Evolutionary conservation across 495 filamentous ascomycete genomes (phyloP), one percentile per base, ranked within the genome.

Genomic region (Pseudomonodictys pantanalensis): DNA sequence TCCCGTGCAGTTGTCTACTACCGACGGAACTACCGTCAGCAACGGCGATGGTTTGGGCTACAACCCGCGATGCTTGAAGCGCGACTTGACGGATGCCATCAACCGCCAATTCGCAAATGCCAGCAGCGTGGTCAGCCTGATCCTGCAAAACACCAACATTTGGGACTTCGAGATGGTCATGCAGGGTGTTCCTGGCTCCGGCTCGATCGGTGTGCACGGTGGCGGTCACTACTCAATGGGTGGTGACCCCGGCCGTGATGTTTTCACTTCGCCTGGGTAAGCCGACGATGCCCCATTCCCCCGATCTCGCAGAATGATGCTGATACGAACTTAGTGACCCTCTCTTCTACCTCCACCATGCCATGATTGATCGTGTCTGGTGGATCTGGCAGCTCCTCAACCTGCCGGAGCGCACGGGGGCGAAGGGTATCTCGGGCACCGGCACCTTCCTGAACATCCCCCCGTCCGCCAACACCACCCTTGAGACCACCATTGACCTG

Each of bases 271-370:
- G 8, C 32, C 32, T 35, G 7, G 8, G 7, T 35, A 8, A 15
- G 32, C 32, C 8, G 32, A n/a, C n/a, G n/a, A n/a, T n/a, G 32
- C 32, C 32, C 32, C 32, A 35, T 35, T 15, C 15, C 32, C 8
- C 32, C 7, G 32, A 15, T 35, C 32, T 35, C 32, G 32, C 8
- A 15, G 8, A 8, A 35, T 35, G 32, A 35, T 15, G 15, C 7
- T 35, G 32, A 35, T 35, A 8, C 15, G 32, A 8, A 35, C 32
- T 15, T 35, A 7, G 15, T 8, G 87, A 89, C 56, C 86, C 86
- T 9, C 78, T 74, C 12, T 89, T 90, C 69, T 89, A 74, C 64
- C 75, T 84, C 20, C 86, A 88, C 68, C 86, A 90, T 68, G 79
- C 77, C 3, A 80, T 82, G 75, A 78, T 90, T 50, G 87, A 90